These are phyloP conservation scores for Microcyclospora tardicrescens DNA, from an alignment of 2,329 filamentous ascomycete genomes.

Conservation along the genomic window DNA sequence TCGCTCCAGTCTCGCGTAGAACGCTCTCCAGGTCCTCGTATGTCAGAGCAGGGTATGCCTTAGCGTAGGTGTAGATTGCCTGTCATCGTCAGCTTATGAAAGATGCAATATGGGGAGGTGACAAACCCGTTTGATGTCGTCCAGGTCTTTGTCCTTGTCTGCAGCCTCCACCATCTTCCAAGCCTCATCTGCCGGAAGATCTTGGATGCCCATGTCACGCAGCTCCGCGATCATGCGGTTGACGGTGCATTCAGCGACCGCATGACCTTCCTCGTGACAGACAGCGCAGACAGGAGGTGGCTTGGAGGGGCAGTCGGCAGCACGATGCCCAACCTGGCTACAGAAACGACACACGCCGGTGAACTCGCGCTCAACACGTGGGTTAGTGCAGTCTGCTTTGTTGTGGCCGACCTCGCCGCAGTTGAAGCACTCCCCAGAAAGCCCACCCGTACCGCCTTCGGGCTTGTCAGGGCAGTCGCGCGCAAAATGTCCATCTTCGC, in stretches of 20 bases:
- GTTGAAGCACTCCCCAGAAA: conserved; percentile 38
- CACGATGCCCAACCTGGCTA: conserved; percentile 40
- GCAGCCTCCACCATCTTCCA: conserved; percentile 45
- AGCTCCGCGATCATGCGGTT: conserved; percentile 46
- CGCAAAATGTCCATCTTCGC: conserved; percentile 32
- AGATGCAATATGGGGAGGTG: conserved; percentile 3
- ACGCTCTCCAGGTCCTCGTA: conserved; percentile 49
- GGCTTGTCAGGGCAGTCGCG: conserved; percentile 36
- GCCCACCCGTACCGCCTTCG: conserved; percentile 25
- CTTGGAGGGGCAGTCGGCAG: conserved; percentile 50
- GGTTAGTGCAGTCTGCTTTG: conserved; percentile 50
- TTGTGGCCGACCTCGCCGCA: conserved; percentile 48
- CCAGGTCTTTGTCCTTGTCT: conserved; percentile 42
- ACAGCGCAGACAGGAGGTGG: conserved; percentile 46
- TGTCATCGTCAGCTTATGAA: conserved; percentile 4
- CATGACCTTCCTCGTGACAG: conserved; percentile 49
- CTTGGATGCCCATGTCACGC: conserved; percentile 26
- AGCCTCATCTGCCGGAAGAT: conserved; percentile 37
- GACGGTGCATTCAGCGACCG: conserved; percentile 42
- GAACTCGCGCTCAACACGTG: conserved; percentile 38
- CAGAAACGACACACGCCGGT: conserved; percentile 49
- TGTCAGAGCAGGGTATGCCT: conserved; percentile 44
- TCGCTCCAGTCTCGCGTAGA: conserved; percentile 43
- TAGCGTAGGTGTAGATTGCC: conserved; percentile 42
- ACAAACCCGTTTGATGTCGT: conserved; percentile 47